phyloP scores from a whole-genome alignment of 257 asterid species.

The Capsicum chinense region DNA sequence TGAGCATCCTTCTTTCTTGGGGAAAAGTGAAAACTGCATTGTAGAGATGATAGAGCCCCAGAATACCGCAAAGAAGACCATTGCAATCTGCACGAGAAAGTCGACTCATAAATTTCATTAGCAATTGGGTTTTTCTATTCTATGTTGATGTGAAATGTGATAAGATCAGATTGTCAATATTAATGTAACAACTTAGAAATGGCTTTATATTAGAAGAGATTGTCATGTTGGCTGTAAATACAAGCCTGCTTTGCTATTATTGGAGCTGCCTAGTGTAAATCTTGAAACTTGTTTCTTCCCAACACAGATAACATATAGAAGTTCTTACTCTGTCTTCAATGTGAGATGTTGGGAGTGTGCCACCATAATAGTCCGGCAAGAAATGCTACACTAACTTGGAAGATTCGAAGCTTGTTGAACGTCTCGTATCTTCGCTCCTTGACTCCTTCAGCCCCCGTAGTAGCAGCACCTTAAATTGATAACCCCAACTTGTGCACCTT shows the following conservation, averaged over 20 bases:
- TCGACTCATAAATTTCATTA: slow-evolving; percentile 22
- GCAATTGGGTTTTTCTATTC: neutral
- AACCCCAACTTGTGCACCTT: slow-evolving; percentile 97
- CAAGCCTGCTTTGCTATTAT: neutral
- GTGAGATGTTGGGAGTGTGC: slow-evolving; percentile 97
- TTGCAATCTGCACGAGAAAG: slow-evolving; percentile 72
- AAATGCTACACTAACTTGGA: slow-evolving; percentile 94
- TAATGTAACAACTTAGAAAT: neutral
- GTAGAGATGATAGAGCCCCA: slow-evolving; percentile 99
- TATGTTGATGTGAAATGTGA: neutral
- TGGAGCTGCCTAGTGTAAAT: neutral
- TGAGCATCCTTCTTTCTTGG: slow-evolving; percentile 89
- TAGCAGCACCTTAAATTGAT: slow-evolving; percentile 84
- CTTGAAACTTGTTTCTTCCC: neutral
- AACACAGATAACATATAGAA: neutral
- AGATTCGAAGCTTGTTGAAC: slow-evolving; percentile 83
- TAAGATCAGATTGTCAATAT: neutral
- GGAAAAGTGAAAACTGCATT: slow-evolving; percentile 97
- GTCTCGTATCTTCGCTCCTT: slow-evolving; percentile 87
- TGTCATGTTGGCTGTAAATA: neutral
- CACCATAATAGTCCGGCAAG: slow-evolving; percentile 97
- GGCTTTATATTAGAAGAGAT: slow-evolving; percentile 11
- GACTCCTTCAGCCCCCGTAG: slow-evolving; percentile 79
- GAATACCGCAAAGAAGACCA: slow-evolving; percentile 92
- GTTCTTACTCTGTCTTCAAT: slow-evolving; percentile 88